Evolutionary conservation across 148 eudicot species (phyloP).

Genomic region (Silene conica): DNA sequence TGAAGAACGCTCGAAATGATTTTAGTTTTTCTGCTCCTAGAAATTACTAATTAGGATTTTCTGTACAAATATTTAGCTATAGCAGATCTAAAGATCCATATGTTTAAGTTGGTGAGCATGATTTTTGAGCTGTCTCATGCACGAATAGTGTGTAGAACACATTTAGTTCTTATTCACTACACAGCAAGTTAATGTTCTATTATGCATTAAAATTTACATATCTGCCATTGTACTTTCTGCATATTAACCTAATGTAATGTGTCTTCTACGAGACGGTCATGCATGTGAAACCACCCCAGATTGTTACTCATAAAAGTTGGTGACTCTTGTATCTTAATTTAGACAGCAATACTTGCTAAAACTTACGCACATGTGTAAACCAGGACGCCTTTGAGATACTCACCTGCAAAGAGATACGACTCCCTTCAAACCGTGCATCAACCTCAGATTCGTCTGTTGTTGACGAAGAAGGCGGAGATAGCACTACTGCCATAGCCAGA

Average conservation of each 20-base stretch:
- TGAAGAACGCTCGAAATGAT: background rate
- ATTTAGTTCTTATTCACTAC: background rate
- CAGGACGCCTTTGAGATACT: slow-evolving; percentile 91
- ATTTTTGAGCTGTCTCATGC: background rate
- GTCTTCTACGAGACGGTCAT: background rate
- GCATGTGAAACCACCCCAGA: background rate
- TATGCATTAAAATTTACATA: background rate
- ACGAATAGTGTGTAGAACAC: background rate
- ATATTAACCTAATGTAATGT: too few relatives aligned
- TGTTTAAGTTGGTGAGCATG: background rate
- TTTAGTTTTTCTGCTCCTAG: background rate
- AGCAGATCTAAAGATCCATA: background rate
- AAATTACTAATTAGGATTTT: background rate
- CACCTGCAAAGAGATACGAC: slow-evolving; percentile 83
- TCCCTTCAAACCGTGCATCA: slow-evolving; percentile 55
- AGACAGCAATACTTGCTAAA: background rate
- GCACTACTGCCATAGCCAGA: slow-evolving; percentile 45
- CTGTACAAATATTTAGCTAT: background rate
- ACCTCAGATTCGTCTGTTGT: slow-evolving; percentile 57
- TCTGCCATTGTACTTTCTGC: background rate
- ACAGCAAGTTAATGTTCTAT: background rate
- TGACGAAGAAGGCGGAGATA: slow-evolving; percentile 67
- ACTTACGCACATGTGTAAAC: background rate
- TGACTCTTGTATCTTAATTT: background rate
- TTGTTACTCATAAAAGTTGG: background rate